Conservation (phyloP, 495 filamentous ascomycete species). For the Alectoria sarmentosa region DNA sequence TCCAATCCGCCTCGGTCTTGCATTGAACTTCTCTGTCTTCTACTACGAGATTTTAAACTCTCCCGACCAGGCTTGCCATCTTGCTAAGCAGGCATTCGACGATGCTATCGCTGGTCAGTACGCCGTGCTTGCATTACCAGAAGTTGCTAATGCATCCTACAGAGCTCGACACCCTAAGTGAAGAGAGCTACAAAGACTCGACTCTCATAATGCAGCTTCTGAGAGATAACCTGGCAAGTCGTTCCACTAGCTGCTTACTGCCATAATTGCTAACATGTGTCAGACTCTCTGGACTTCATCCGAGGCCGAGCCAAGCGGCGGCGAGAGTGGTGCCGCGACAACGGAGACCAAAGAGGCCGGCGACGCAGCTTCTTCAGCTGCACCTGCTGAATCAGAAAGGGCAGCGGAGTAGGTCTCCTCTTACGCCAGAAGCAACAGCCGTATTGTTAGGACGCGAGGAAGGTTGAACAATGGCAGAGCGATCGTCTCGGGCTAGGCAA, state of each 20-base stretch:
- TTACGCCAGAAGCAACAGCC: constrained; percentile 12
- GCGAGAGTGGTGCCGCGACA: constrained; percentile 47
- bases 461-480: constrained; percentile 7
- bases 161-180: constrained; percentile 97
- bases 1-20: constrained; percentile 96
- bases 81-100: constrained; percentile 99
- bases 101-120: constrained; percentile 92
- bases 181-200: constrained; percentile 99
- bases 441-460: constrained; percentile 4
- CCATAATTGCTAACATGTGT: constrained; percentile 28
- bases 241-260: constrained; percentile 4
- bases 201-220: constrained; percentile 99
- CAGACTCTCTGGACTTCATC: constrained; percentile 99
- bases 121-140: background rate
- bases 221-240: constrained; percentile 91
- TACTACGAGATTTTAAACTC: constrained; percentile 99
- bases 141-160: constrained; percentile 24
- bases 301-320: constrained; percentile 73
- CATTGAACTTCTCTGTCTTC: constrained; percentile 99
- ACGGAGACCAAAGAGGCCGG: constrained; percentile 49
- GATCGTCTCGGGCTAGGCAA: background rate
- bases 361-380: constrained; percentile 45
- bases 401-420: constrained; percentile 42
- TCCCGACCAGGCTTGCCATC: constrained; percentile 96
- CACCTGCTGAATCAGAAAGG: constrained; percentile 50